These are phyloP conservation scores for Lentinula boryana DNA, from an alignment of 768 basidiomycete species.

Conservation along the genomic window DNA sequence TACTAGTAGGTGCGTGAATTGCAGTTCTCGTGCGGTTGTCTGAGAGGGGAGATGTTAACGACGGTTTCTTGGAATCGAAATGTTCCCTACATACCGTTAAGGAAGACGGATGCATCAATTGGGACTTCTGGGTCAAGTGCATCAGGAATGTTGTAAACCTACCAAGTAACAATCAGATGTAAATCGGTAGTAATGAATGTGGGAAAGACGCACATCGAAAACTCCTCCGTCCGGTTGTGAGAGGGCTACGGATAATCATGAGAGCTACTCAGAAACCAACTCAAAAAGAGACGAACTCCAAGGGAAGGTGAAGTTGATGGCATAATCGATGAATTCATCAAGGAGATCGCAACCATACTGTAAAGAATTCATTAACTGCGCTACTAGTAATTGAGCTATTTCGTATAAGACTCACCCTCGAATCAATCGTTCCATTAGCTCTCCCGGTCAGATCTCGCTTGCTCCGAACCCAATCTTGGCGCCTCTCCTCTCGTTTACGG, in stretches of 20 bases:
- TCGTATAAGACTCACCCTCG: slow-evolving; percentile 36
- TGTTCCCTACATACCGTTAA: slow-evolving; percentile 28
- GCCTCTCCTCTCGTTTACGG: slow-evolving; percentile 10
- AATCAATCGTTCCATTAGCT: slow-evolving; percentile 38
- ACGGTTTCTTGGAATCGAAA: not conserved
- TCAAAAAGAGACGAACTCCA: slow-evolving; percentile 27
- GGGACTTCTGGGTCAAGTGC: slow-evolving; percentile 26
- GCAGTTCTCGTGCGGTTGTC: slow-evolving; percentile 28
- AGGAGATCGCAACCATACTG: slow-evolving; percentile 62
- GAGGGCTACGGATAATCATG: not conserved
- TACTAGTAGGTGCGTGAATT: slow-evolving; percentile 41
- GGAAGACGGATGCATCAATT: slow-evolving; percentile 32
- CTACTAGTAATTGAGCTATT: not conserved
- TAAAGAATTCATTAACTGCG: not conserved
- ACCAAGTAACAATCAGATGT: not conserved
- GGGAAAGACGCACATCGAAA: not conserved
- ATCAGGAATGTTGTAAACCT: slow-evolving; percentile 27
- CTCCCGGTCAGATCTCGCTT: slow-evolving; percentile 27
- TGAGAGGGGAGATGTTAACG: not conserved
- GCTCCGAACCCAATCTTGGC: slow-evolving; percentile 12
- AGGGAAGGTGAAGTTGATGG: slow-evolving; percentile 65
- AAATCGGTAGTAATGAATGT: not conserved
- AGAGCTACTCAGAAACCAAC: not conserved
- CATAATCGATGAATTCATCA: slow-evolving; percentile 66
- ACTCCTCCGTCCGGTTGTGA: not conserved